phyloP scores from a whole-genome alignment of 2,329 filamentous ascomycete genomes.

The Colletotrichum liriopes region DNA sequence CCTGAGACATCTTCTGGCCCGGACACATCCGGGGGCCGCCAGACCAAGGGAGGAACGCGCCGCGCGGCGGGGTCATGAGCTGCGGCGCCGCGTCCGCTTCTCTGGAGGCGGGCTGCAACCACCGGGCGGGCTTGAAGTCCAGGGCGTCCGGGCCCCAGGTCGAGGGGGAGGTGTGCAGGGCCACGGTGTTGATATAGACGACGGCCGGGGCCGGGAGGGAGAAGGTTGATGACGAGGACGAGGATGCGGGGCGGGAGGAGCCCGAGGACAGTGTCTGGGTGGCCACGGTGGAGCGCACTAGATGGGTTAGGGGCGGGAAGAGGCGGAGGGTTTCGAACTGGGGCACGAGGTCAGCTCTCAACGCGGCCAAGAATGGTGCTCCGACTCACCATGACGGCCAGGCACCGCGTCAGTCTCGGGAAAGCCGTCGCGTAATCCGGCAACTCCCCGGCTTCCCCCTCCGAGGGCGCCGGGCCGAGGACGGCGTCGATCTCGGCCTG shows the following conservation, averaged over 20 bases:
- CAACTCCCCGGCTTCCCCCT: slow-evolving; percentile 46
- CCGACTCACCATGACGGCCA: slow-evolving; percentile 59
- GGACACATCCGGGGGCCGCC: slow-evolving; percentile 65
- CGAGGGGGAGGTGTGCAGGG: slow-evolving; percentile 47
- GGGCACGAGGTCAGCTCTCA: not conserved
- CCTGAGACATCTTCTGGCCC: slow-evolving; percentile 69
- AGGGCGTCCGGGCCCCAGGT: slow-evolving; percentile 53
- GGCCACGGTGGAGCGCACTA: not conserved
- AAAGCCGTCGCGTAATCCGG: slow-evolving; percentile 58
- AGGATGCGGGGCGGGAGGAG: not conserved
- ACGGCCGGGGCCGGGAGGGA: slow-evolving; percentile 52
- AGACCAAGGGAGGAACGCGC: slow-evolving; percentile 64
- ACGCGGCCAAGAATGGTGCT: slow-evolving; percentile 14
- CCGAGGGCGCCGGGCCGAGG: slow-evolving; percentile 43
- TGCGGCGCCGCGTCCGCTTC: not conserved
- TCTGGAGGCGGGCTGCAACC: slow-evolving; percentile 48
- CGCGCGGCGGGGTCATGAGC: slow-evolving; percentile 43
- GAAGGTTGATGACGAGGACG: slow-evolving; percentile 44
- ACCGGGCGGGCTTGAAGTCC: slow-evolving; percentile 57
- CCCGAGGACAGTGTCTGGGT: not conserved
- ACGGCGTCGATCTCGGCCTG: slow-evolving; percentile 60
- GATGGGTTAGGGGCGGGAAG: not conserved
- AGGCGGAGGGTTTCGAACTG: slow-evolving; percentile 16
- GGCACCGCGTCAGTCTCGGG: slow-evolving; percentile 58
- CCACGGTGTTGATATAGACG: slow-evolving; percentile 54